Base-by-base conservation (phyloP, 1,284 basidiomycete genomes). In the Malassezia yamatoensis region DNA sequence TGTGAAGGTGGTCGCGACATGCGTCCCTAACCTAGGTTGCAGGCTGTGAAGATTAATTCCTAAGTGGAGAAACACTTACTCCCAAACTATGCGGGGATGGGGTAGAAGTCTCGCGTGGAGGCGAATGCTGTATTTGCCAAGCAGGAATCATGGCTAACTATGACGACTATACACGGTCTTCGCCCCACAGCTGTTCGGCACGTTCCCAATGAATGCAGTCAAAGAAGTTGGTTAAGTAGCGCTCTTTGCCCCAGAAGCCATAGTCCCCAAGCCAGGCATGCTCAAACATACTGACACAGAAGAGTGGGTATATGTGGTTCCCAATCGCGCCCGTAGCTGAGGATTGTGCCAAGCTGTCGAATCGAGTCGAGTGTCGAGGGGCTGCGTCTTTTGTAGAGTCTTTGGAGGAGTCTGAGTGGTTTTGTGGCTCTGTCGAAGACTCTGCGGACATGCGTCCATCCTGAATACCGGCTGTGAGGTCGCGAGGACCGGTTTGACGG, bases 161-260 rank as follows among this genome's bases (percentile, higher is more conserved):
- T 24, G 40, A 12, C 10, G 40, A n/a, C 20, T 48, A 51, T 29
- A 44, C 34, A 15, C 49, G 32, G 33, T 52, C 40, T 15, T 48
- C 51, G 55, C 55, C 55, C 55, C 55, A 58, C 20, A 52, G 59
- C 38, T 63, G 55, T 49, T 64, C 60, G 40, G 71, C 66, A 49
- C 64, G 62, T 21, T 78, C 74, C 93, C 93, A 98, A 77, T 98
- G 81, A 59, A 98, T 76, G 47, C 84, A 85, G 36, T 80, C 80
- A 87, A 90, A 96, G 79, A 94, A 96, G 70, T 86, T 82, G 68
- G 81, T 83, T 66, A 94, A 78, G 80, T 93, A 98, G 72, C 83
- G 80, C 72, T 90, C 87, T 78, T 89, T 90, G 39, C 88, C 90
- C 87, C 88, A 93, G 15, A 98, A 83, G 11, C 93, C 93, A 70